Percentiles rank a stretch among this genome's conserved stretches.
Conservation (phyloP, 2,329 filamentous ascomycete species). For the Claviceps maximensis region DNA sequence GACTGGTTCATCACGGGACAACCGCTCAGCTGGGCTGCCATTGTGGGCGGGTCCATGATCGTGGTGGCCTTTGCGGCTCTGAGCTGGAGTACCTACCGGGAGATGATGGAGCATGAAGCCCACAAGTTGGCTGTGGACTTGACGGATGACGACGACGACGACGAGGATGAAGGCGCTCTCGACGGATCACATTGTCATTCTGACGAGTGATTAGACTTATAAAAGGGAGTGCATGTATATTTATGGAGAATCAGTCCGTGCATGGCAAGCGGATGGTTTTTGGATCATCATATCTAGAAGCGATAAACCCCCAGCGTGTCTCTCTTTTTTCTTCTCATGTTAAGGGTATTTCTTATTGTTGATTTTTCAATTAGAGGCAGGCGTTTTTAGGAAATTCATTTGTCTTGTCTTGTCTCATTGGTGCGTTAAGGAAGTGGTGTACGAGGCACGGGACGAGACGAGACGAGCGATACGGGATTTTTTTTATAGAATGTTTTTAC, state of each 20-base stretch:
- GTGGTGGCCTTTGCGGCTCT: conserved; percentile 77
- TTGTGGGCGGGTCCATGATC: conserved; percentile 76
- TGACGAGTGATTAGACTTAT: not conserved
- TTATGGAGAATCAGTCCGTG: not conserved
- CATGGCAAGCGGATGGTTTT: too few species aligned
- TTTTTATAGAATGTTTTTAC: too few species aligned
- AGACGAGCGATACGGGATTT: too few species aligned
- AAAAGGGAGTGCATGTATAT: not conserved
- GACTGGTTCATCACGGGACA: conserved; percentile 79
- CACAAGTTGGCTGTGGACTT: conserved; percentile 37
- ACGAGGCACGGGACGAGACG: too few species aligned
- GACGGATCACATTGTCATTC: not conserved
- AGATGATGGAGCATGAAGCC: conserved; percentile 74
- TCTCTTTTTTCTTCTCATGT: too few species aligned
- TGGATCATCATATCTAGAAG: too few species aligned
- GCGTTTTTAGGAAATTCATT: too few species aligned
- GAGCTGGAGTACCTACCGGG: conserved; percentile 82
- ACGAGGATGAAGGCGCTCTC: conserved; percentile 12
- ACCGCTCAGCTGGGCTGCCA: conserved; percentile 58
- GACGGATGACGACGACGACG: conserved; percentile 35
- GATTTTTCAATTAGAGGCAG: too few species aligned
- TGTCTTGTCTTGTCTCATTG: too few species aligned
- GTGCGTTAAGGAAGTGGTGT: too few species aligned
- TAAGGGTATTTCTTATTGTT: too few species aligned
- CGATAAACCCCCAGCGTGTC: too few species aligned